Base-by-base conservation (phyloP, 257 asterid genomes). In the Craterostigma plantagineum region DNA sequence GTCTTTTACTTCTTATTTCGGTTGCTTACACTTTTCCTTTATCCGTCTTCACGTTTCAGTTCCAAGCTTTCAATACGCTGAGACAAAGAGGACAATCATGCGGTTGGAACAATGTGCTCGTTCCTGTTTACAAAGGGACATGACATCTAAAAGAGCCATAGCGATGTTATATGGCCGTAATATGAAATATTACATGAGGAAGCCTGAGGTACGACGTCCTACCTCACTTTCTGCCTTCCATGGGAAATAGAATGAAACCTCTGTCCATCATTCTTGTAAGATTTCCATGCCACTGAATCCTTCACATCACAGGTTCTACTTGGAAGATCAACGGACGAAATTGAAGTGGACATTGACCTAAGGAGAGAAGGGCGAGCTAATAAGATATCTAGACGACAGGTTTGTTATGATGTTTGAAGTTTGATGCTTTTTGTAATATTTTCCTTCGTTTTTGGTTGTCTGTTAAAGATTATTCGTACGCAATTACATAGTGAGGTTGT, bases 371-470 rank as follows among this genome's bases (percentile, higher is more conserved):
- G 99, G 17, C 76, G 69, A 46, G 99, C 99, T 51, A 83, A 90
- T 65, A 84, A 75, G 69, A 73, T 90, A 52, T 90, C 99, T 45
- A 74, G 99, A 58, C 81, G 91, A 23, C 99, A 90, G 94, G 96
- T 90, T 8, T 12, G 45, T n/a, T n/a, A n/a, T n/a, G n/a, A n/a
- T n/a, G n/a, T n/a, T n/a, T n/a, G n/a, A n/a, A n/a, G n/a, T n/a
- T n/a, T n/a, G n/a, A n/a, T n/a, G n/a, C n/a, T n/a, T n/a, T n/a
- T n/a, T n/a, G n/a, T n/a, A n/a, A n/a, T n/a, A n/a, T 23, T 23
- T 23, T 23, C 6, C 30, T 23, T 23, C 30, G 30, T 2, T 36
- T 36, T 36, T 12, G 1, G 11, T 12, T 1, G 1, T 36, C 1
- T 36, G 14, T 36, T n/a, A n/a, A 9, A 9, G 3, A 10, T 36